phyloP scores from a whole-genome alignment of 208 protist genomes.

The Kentomonas sorsogonicus region DNA sequence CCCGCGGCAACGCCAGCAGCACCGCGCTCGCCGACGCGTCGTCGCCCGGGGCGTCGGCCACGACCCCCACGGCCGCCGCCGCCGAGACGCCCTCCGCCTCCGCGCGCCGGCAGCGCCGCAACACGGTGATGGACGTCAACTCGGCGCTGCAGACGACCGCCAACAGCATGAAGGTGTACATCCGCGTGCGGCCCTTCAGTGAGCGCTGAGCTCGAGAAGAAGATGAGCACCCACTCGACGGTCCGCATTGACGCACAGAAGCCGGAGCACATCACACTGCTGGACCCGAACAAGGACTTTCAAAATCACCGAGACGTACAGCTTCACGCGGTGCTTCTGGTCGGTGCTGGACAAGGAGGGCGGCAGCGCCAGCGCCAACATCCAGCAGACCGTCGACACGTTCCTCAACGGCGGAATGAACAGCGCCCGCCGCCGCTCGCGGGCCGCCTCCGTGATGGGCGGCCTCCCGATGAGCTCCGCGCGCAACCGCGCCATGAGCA shows the following conservation, averaged over 20 bases:
- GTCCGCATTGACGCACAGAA: constrained; percentile 49
- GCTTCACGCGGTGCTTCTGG: constrained; percentile 62
- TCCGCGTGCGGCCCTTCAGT: constrained; percentile 47
- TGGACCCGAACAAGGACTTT: constrained; percentile 32
- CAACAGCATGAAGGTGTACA: constrained; percentile 46
- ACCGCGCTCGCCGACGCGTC: constrained; percentile 2
- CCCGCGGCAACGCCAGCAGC: constrained; percentile 2
- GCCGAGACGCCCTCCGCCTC: constrained; percentile 3
- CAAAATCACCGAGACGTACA: constrained; percentile 49
- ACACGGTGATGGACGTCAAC: constrained; percentile 1
- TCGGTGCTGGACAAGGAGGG: constrained; percentile 12
- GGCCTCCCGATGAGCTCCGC: constrained; percentile 12
- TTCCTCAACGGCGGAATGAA: constrained; percentile 45
- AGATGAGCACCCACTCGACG: constrained; percentile 19
- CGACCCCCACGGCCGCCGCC: no score
- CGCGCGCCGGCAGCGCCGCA: no score
- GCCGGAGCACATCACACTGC: constrained; percentile 60
- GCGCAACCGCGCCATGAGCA: no score
- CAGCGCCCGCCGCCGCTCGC: constrained; percentile 23
- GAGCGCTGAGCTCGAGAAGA: constrained; percentile 38
- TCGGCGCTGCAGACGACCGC: constrained; percentile 15
- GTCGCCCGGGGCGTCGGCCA: background rate
- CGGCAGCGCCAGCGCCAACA: constrained; percentile 3
- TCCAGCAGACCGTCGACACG: constrained; percentile 8
- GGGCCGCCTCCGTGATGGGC: constrained; percentile 20